Percentiles rank a stretch among this genome's conserved stretches.
Evolutionary conservation across 768 basidiomycete genomes (phyloP).

Genomic region (Butyriboletus loyo): DNA sequence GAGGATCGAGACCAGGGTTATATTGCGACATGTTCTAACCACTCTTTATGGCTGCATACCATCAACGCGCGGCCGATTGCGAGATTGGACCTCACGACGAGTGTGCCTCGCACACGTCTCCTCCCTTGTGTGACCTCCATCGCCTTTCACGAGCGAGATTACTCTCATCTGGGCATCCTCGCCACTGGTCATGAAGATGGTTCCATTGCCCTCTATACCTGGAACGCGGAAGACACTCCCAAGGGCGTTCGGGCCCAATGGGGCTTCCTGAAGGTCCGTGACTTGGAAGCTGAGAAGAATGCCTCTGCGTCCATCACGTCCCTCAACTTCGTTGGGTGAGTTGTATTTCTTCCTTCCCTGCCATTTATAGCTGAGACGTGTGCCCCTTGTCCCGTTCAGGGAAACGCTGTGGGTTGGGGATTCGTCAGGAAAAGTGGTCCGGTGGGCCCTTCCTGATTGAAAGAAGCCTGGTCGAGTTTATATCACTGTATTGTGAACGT

Average conservation of each 20-base stretch:
- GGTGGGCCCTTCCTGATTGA: constrained; percentile 25
- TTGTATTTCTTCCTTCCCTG: background rate
- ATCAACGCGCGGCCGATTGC: constrained; percentile 82
- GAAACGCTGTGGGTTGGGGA: constrained; percentile 28
- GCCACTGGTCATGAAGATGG: constrained; percentile 78
- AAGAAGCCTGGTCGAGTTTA: background rate
- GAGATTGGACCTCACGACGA: constrained; percentile 53
- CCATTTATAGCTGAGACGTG: background rate
- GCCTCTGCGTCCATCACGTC: constrained; percentile 57
- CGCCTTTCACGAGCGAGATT: constrained; percentile 88
- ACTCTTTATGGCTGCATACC: constrained; percentile 75
- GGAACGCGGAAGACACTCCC: constrained; percentile 75
- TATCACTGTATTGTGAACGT: background rate
- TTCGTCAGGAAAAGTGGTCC: constrained; percentile 21
- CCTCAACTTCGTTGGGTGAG: constrained; percentile 79
- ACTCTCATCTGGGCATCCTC: constrained; percentile 71
- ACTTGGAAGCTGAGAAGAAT: constrained; percentile 53
- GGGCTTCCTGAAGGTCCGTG: constrained; percentile 69
- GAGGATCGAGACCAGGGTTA: constrained; percentile 58
- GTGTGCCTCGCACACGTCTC: constrained; percentile 39
- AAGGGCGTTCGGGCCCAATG: constrained; percentile 65
- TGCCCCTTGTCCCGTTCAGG: background rate
- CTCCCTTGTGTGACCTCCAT: constrained; percentile 66
- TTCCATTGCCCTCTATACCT: constrained; percentile 75
- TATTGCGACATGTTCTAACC: constrained; percentile 77